Conservation (phyloP, 202 grass and related monocot species). For the Bolboschoenoplectus hybrid region DNA sequence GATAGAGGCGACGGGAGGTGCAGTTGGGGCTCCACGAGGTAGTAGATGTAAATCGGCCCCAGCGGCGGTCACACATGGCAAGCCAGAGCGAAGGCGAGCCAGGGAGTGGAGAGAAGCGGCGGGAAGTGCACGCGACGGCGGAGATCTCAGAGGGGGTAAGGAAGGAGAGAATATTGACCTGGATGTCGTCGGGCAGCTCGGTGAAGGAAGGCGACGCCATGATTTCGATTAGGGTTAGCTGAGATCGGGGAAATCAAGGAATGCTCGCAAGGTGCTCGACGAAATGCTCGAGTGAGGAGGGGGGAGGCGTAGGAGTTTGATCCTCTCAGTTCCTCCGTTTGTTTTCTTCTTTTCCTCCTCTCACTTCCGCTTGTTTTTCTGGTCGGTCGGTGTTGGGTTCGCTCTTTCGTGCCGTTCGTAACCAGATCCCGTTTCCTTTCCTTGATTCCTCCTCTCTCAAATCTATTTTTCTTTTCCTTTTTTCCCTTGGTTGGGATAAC, state of each 20-base stretch:
- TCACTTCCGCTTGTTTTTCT: not conserved
- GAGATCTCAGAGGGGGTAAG: conserved; percentile 63
- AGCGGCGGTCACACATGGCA: conserved; percentile 71
- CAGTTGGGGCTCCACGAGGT: conserved; percentile 38
- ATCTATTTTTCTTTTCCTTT: not conserved
- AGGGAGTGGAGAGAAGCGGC: conserved; percentile 55
- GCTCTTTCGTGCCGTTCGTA: not conserved
- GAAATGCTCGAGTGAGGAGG: conserved; percentile 12
- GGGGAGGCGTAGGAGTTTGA: not conserved
- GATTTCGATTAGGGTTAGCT: conserved; percentile 12
- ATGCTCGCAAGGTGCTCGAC: conserved; percentile 26
- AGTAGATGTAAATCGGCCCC: conserved; percentile 48
- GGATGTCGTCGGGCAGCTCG: conserved; percentile 84
- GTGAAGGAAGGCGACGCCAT: conserved; percentile 50
- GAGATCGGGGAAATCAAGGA: not conserved
- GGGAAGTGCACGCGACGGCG: conserved; percentile 70
- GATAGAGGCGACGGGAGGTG: conserved; percentile 56
- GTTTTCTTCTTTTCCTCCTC: not conserved
- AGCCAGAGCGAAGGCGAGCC: conserved; percentile 57
- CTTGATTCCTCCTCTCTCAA: not conserved
- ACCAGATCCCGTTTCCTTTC: not conserved
- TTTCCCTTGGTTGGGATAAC: not conserved
- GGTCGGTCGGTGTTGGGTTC: not conserved
- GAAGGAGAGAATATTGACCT: conserved; percentile 68
- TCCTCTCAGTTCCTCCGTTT: not conserved